phyloP scores from a whole-genome alignment of 306 rosid genomes.

The Crataegus laevigata region DNA sequence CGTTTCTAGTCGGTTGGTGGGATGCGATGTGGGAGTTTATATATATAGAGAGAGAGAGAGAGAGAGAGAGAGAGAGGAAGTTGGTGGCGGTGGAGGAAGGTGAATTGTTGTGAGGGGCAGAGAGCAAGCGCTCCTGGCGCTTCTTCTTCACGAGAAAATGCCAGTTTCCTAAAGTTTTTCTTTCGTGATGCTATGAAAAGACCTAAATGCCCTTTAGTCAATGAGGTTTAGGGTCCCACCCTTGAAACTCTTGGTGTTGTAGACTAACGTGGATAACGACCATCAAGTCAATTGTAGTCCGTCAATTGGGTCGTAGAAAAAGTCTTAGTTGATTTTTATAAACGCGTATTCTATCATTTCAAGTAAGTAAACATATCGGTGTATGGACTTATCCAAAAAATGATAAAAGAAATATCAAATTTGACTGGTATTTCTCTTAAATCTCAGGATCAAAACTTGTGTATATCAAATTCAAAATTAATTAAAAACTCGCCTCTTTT shows the following conservation, averaged over 20 bases:
- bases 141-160: conserved; percentile 67
- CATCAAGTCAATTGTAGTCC: not conserved
- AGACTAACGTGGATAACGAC: conserved; percentile 1
- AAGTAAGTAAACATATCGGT: not conserved
- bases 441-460: rapidly evolving
- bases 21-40: conserved; percentile 10
- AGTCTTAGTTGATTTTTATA: conserved; percentile 14
- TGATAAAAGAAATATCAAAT: no score
- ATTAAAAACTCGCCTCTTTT: no score
- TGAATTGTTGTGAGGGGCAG: conserved; percentile 30
- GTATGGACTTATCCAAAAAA: no score
- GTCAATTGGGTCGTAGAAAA: conserved; percentile 12
- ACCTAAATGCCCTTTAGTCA: conserved; percentile 12
- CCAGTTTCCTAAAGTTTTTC: not conserved
- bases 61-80: conserved; percentile 1
- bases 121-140: conserved; percentile 62
- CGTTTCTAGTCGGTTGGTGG: conserved; percentile 14
- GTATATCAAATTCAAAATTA: no score
- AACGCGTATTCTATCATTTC: no score
- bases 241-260: not conserved
- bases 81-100: conserved; percentile 19
- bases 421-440: no score
- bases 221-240: conserved; percentile 8
- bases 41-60: conserved; percentile 13
- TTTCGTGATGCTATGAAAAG: not conserved